Evolutionary conservation across 176 grass and related monocot species (phyloP).

Genomic region (Oryza meridionalis): DNA sequence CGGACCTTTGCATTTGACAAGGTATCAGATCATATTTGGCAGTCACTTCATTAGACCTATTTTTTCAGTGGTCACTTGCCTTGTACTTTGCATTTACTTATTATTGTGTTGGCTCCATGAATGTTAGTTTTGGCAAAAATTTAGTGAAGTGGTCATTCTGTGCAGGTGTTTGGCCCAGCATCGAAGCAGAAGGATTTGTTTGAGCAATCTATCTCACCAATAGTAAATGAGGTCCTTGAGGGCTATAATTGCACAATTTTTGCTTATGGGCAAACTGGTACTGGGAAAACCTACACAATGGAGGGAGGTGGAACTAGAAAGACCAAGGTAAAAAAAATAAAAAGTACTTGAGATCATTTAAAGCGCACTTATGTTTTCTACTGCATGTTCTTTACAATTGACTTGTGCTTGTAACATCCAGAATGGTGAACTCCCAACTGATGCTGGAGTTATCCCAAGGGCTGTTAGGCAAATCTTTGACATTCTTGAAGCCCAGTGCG

Average conservation of each 20-base stretch:
- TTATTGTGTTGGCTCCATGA: constrained; percentile 19
- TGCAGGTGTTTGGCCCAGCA: constrained; percentile 85
- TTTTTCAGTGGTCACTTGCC: background rate
- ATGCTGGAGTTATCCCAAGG: constrained; percentile 98
- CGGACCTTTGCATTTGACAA: constrained; percentile 90
- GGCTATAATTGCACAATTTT: constrained; percentile 99
- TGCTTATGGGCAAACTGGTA: constrained; percentile 98
- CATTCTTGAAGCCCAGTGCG: constrained; percentile 87
- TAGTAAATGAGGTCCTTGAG: constrained; percentile 98
- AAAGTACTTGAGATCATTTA: constrained; percentile 3
- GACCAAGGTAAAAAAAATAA: constrained; percentile 66
- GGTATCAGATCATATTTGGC: constrained; percentile 52
- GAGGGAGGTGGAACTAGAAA: constrained; percentile 97
- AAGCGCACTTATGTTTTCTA: background rate
- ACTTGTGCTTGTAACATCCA: constrained; percentile 48
- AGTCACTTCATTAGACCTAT: background rate
- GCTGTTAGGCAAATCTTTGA: constrained; percentile 87
- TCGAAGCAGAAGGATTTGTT: constrained; percentile 98
- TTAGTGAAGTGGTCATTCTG: constrained; percentile 37
- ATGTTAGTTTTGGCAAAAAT: constrained; percentile 31
- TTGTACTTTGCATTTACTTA: constrained; percentile 24
- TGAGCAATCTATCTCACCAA: constrained; percentile 89
- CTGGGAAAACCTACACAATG: constrained; percentile 98
- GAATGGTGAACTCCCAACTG: constrained; percentile 88
- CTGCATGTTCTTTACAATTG: constrained; percentile 25